These are phyloP conservation scores for Trichoderma semiorbis DNA, from an alignment of 2,329 filamentous ascomycete genomes.

Conservation along the genomic window DNA sequence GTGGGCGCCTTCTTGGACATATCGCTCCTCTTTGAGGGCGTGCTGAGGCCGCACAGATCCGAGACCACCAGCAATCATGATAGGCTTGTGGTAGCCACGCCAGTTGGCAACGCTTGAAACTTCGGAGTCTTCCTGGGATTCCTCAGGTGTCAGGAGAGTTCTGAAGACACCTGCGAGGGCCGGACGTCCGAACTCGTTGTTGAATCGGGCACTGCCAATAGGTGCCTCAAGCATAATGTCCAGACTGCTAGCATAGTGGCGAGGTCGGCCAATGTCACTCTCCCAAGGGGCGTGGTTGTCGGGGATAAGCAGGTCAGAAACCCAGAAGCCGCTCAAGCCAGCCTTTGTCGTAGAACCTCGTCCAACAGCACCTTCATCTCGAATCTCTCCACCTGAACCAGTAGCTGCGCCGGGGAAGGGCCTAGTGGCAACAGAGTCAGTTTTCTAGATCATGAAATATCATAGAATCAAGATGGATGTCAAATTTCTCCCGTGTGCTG, in stretches of 20 bases:
- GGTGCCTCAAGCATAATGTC: slow-evolving; percentile 98
- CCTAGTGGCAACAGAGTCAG: slow-evolving; percentile 10
- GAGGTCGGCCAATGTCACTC: slow-evolving; percentile 80
- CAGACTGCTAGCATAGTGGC: slow-evolving; percentile 87
- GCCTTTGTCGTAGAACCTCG: slow-evolving; percentile 90
- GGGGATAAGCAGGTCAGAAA: slow-evolving; percentile 90
- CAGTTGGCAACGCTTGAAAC: slow-evolving; percentile 49
- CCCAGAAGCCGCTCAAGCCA: slow-evolving; percentile 87
- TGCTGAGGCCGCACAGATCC: slow-evolving; percentile 89
- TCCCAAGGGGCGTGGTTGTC: slow-evolving; percentile 85
- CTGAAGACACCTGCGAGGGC: slow-evolving; percentile 87
- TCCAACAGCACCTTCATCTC: slow-evolving; percentile 92
- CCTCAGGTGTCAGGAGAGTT: slow-evolving; percentile 65
- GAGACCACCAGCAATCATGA: slow-evolving; percentile 95
- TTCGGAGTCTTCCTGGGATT: slow-evolving; percentile 18
- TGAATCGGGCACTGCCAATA: slow-evolving; percentile 91
- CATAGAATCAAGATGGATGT: background rate
- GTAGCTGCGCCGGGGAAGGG: slow-evolving; percentile 91
- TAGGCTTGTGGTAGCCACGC: slow-evolving; percentile 95
- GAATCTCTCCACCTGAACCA: slow-evolving; percentile 90
- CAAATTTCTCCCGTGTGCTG: background rate
- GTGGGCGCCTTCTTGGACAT: slow-evolving; percentile 83
- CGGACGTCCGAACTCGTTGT: slow-evolving; percentile 95
- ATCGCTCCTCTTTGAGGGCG: slow-evolving; percentile 75
- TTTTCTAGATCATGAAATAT: background rate